These are phyloP conservation scores for Urochloa ruziziensis DNA, from an alignment of 176 grass and related monocot species.

Conservation along the genomic window DNA sequence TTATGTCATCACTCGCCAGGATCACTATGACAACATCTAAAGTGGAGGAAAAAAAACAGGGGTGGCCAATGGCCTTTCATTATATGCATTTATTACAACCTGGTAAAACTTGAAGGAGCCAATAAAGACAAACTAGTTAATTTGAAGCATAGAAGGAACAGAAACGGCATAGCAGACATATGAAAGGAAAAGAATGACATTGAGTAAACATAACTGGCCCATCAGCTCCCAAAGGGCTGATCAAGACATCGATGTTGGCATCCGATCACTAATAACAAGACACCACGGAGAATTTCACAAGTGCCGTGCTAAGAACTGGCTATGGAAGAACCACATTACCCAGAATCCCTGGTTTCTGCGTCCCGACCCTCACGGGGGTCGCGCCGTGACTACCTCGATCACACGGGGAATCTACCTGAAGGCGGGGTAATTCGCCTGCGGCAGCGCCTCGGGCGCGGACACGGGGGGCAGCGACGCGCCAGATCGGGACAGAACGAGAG, in stretches of 20 bases:
- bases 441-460: background rate
- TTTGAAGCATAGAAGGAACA: background rate
- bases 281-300: background rate
- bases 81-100: slow-evolving; percentile 15
- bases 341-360: background rate
- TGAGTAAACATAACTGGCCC: background rate
- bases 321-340: slow-evolving; percentile 41
- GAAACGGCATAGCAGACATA: background rate
- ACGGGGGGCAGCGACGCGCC: background rate
- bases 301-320: background rate
- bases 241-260: background rate
- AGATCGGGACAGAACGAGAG: slow-evolving; percentile 22
- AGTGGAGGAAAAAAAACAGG: background rate
- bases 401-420: background rate
- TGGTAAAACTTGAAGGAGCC: no score
- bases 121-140: no score
- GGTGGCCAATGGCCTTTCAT: background rate
- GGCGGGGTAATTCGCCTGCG: background rate
- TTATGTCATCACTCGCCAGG: background rate
- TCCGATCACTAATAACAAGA: background rate
- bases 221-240: background rate
- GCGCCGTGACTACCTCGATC: background rate
- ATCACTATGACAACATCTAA: slow-evolving; percentile 22
- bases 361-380: background rate
- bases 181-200: slow-evolving; percentile 9